Conservation (phyloP, 1,284 basidiomycete genomes). For the Boletus sp. region DNA sequence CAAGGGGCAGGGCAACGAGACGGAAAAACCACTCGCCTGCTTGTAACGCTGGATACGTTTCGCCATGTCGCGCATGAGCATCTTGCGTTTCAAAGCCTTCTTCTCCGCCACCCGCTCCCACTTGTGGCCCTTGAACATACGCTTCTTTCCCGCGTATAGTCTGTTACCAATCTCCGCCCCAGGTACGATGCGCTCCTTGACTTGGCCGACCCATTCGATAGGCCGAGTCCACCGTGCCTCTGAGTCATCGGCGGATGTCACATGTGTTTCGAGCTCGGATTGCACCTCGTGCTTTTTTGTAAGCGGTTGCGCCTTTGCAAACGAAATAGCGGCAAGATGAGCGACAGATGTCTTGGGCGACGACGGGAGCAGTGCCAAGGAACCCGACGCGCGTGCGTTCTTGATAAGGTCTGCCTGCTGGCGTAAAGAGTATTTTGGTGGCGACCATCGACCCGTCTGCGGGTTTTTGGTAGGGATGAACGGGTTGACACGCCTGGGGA, state of each 20-base stretch:
- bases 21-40: constrained; percentile 46
- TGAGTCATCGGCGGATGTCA: constrained; percentile 11
- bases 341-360: constrained; percentile 54
- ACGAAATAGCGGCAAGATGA: constrained; percentile 23
- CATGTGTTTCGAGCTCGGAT: background rate
- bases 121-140: constrained; percentile 87
- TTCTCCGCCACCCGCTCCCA: constrained; percentile 65
- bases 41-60: constrained; percentile 66
- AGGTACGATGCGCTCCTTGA: constrained; percentile 49
- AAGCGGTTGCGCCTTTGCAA: constrained; percentile 24
- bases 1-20: background rate
- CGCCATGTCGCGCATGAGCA: constrained; percentile 69
- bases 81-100: constrained; percentile 48
- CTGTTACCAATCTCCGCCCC: constrained; percentile 61
- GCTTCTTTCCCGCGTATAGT: constrained; percentile 71
- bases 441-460: constrained; percentile 65
- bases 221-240: constrained; percentile 42
- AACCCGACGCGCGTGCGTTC: constrained; percentile 57
- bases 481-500: constrained; percentile 52
- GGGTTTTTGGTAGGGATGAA: constrained; percentile 67
- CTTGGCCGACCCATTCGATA: constrained; percentile 62
- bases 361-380: constrained; percentile 63
- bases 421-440: constrained; percentile 69
- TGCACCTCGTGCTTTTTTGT: constrained; percentile 10
- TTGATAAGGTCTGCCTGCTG: constrained; percentile 79